phyloP scores from a whole-genome alignment of 139 green algal genomes.

The Coelastrella sp. region DNA sequence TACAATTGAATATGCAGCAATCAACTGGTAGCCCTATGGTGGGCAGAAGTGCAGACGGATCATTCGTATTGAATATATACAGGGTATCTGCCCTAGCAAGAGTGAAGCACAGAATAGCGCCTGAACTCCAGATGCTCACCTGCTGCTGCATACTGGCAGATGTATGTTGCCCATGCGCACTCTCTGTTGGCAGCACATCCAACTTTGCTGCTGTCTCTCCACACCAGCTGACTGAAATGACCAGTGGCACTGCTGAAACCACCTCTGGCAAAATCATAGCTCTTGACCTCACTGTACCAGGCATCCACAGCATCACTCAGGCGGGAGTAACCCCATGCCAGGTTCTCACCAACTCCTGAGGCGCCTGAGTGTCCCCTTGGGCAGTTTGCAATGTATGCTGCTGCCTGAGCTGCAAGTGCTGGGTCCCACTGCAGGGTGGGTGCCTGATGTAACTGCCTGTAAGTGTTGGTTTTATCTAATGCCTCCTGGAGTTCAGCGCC shows the following conservation, averaged over 20 bases:
- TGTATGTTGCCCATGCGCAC: constrained; percentile 20
- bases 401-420: constrained; percentile 29
- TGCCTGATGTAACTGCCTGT: constrained; percentile 22
- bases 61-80: no score
- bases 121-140: not conserved
- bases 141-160: constrained; percentile 34
- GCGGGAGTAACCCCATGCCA: constrained; percentile 47
- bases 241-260: constrained; percentile 25
- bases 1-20: no score
- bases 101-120: no score
- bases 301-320: constrained; percentile 38
- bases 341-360: constrained; percentile 40
- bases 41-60: no score
- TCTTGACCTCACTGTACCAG: constrained; percentile 51
- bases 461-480: not conserved
- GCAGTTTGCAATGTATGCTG: constrained; percentile 18
- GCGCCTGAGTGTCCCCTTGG: constrained; percentile 33
- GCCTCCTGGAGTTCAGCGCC: not conserved
- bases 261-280: constrained; percentile 1
- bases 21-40: no score
- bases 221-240: constrained; percentile 55
- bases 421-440: constrained; percentile 44
- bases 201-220: constrained; percentile 9
- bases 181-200: constrained; percentile 16
- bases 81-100: no score